phyloP scores from a whole-genome alignment of 2,329 filamentous ascomycete genomes.

The Beauveria pseudobassiana region DNA sequence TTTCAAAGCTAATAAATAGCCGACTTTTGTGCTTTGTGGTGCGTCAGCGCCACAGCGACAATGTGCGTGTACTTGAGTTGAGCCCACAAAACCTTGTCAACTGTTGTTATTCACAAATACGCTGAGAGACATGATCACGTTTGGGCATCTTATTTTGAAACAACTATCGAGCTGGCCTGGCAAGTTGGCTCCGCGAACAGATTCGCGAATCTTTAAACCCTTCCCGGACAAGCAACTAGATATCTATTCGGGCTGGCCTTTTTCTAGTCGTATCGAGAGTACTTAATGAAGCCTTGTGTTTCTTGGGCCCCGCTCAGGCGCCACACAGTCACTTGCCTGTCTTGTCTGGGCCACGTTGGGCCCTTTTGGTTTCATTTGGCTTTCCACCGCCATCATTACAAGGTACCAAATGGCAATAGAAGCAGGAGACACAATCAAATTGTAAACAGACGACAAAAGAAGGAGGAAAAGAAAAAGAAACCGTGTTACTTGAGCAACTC shows the following conservation, averaged over 20 bases:
- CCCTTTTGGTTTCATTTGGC: constrained; percentile 9
- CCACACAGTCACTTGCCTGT: constrained; percentile 1
- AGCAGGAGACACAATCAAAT: neutral
- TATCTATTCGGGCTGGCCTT: neutral
- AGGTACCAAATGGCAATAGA: neutral
- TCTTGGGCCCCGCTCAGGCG: neutral
- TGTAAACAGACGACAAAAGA: too few species aligned
- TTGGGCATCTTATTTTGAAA: neutral
- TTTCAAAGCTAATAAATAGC: neutral
- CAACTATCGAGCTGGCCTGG: neutral
- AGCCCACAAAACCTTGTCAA: neutral
- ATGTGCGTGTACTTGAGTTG: neutral
- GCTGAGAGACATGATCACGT: neutral
- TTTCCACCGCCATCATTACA: neutral
- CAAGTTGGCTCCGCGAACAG: neutral
- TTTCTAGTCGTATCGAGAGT: neutral
- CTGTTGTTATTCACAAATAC: neutral
- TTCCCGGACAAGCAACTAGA: neutral
- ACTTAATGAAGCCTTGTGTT: neutral
- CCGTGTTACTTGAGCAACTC: neutral
- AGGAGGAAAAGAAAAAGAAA: neutral
- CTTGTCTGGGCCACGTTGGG: constrained; percentile 8
- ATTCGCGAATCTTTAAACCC: neutral
- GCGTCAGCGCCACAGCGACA: neutral
- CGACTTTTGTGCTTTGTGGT: neutral